Evolutionary conservation across 2,329 filamentous ascomycete genomes (phyloP).

Genomic region (Ceratocystis cubensis): DNA sequence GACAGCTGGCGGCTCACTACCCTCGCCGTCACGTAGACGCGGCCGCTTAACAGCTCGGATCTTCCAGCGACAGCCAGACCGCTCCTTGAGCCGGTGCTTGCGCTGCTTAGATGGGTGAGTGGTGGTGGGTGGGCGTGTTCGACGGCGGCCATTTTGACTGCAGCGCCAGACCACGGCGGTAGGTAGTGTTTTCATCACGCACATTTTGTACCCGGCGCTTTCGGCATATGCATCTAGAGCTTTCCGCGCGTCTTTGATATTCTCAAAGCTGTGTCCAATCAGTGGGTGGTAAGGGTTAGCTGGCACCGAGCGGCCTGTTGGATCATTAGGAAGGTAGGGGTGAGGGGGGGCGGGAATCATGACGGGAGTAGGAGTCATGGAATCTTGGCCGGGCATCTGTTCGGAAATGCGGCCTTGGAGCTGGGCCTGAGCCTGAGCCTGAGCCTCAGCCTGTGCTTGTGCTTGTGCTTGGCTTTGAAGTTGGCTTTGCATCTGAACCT

Average conservation of each 20-base stretch:
- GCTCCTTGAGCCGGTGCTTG: conserved; percentile 19
- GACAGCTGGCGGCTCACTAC: conserved; percentile 22
- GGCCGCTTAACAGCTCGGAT: conserved; percentile 20
- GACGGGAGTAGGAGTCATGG: background rate
- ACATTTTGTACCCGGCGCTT: conserved; percentile 19
- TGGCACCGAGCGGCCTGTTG: conserved; percentile 19
- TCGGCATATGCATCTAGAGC: conserved; percentile 20
- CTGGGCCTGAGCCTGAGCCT: conserved; percentile 5
- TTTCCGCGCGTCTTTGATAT: conserved; percentile 17
- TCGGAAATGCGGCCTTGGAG: background rate
- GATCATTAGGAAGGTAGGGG: conserved; percentile 19
- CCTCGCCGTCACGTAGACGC: conserved; percentile 22
- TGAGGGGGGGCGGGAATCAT: conserved; percentile 20
- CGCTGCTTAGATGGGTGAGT: conserved; percentile 20
- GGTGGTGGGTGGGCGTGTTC: conserved; percentile 7
- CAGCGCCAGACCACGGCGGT: conserved; percentile 20
- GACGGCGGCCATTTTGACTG: conserved; percentile 19
- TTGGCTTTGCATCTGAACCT: conserved; percentile 7
- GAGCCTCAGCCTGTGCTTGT: background rate
- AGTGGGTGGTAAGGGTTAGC: conserved; percentile 20
- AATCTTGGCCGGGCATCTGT: background rate
- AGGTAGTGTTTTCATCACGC: conserved; percentile 21
- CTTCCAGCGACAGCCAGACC: conserved; percentile 20
- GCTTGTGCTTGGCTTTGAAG: conserved; percentile 3
- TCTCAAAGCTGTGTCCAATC: conserved; percentile 19